Base-by-base conservation (phyloP, 495 filamentous ascomycete genomes). In the Penicillium crystallinum region DNA sequence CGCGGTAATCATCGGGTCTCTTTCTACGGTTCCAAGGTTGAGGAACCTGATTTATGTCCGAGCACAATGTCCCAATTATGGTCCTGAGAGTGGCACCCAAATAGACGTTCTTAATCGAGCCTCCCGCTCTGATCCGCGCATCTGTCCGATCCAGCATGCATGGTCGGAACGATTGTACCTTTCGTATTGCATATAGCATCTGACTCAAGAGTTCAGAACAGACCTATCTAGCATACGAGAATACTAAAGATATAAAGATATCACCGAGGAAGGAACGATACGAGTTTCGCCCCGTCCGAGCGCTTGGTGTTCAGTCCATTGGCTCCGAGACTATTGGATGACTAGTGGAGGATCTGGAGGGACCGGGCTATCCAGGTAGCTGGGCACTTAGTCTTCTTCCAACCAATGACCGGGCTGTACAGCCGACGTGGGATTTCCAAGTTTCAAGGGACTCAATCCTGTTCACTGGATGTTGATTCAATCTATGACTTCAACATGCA, bases 261-360 rank as follows among this genome's bases (percentile, higher is more conserved):
- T 23, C 38, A 12, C 6, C n/a, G 25, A 30, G 18, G 10, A 31
- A 19, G 9, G n/a, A 36, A 35, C 11, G 38, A 50, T 35, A 50
- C 29, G 18, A 50, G 36, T 34, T 42, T 50, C 17, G 31, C 4
- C 45, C 27, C 37, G 38, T 42, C 48, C 48, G 48, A 50, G 48
- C 48, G 38, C 37, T 10, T 46, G 29, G 29, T 9, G 10, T 31
- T 4, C 6, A 31, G 2, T 31, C 8, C 29, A 31, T 31, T 27
- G 23, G 23, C 23, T 27, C 23, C 29, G 6, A 31, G 5, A 31
- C 29, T 31, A 31, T 31, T 31, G 29, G 2, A 10, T 10, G 2
- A 31, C 8, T 31, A 31, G 29, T 11, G 29, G 10, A 31, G 6
- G 29, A 8, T 31, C 29, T 31, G 29, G 23, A 10, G 11, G 29